These are phyloP conservation scores for Cercospora sp. DNA, from an alignment of 2,329 filamentous ascomycete species.

Conservation along the genomic window DNA sequence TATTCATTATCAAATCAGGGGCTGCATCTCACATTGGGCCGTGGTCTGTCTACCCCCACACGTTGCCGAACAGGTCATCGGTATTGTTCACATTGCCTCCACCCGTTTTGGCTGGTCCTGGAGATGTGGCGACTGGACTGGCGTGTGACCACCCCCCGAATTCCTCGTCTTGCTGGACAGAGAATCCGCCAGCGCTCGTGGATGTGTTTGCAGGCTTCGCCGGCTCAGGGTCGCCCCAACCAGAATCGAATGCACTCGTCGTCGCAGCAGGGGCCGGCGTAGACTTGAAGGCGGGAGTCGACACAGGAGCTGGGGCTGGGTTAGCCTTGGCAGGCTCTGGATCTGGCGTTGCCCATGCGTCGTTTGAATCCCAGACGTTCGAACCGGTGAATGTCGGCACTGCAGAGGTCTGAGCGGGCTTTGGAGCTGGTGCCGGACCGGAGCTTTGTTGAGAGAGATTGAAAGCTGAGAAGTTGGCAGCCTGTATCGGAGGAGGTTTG, in stretches of 20 bases:
- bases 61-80: conserved; percentile 93
- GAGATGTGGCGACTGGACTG: conserved; percentile 46
- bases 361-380: conserved; percentile 76
- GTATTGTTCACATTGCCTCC: conserved; percentile 52
- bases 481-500: conserved; percentile 36
- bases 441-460: conserved; percentile 64
- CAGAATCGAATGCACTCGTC: conserved; percentile 48
- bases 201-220: conserved; percentile 49
- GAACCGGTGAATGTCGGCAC: conserved; percentile 12
- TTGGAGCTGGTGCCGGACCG: conserved; percentile 41
- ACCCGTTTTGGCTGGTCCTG: conserved; percentile 51
- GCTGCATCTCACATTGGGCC: not conserved
- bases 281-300: conserved; percentile 47
- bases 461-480: conserved; percentile 59
- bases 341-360: conserved; percentile 75
- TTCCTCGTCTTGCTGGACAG: conserved; percentile 85
- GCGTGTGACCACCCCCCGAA: conserved; percentile 93
- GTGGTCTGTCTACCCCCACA: conserved; percentile 68
- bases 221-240: conserved; percentile 64
- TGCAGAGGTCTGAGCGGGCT: conserved; percentile 36
- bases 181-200: conserved; percentile 30
- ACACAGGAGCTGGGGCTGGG: conserved; percentile 37
- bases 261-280: conserved; percentile 25
- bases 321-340: conserved; percentile 43
- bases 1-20: not conserved